These are phyloP conservation scores for Xylaria longipes DNA, from an alignment of 495 filamentous ascomycete species.

Conservation along the genomic window DNA sequence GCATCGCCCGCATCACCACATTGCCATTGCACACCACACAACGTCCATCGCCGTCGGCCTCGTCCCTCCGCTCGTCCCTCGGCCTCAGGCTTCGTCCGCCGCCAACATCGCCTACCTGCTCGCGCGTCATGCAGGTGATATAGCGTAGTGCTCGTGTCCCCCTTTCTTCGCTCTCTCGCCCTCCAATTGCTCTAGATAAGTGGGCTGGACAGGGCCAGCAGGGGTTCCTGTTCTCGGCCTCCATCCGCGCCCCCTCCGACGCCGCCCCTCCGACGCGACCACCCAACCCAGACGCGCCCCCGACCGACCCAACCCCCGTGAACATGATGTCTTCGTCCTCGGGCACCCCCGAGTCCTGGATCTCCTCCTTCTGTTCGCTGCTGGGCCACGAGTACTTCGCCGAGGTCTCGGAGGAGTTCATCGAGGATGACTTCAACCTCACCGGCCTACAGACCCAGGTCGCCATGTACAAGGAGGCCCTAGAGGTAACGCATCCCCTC, in stretches of 20 bases:
- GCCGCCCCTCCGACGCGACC: constrained; percentile 18
- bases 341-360: constrained; percentile 91
- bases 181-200: constrained; percentile 12
- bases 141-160: constrained; percentile 8
- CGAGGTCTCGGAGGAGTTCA: constrained; percentile 97
- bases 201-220: constrained; percentile 8
- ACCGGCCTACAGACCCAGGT: constrained; percentile 95
- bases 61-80: not conserved
- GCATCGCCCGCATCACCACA: not conserved
- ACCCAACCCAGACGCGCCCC: constrained; percentile 4
- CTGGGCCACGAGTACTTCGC: constrained; percentile 99
- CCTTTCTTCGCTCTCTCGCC: not conserved
- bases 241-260: not conserved
- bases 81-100: not conserved
- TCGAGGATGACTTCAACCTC: constrained; percentile 99
- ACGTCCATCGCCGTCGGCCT: not conserved
- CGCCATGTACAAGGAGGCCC: constrained; percentile 97
- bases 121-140: constrained; percentile 27
- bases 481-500: constrained; percentile 52
- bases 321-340: constrained; percentile 72
- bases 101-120: not conserved
- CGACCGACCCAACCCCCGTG: not conserved
- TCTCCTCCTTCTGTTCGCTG: constrained; percentile 92
- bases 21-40: not conserved
- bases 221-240: not conserved